Evolutionary conservation across 208 protist genomes (phyloP), one percentile per base, ranked within the genome.

Genomic region (Leishmania guyanensis): DNA sequence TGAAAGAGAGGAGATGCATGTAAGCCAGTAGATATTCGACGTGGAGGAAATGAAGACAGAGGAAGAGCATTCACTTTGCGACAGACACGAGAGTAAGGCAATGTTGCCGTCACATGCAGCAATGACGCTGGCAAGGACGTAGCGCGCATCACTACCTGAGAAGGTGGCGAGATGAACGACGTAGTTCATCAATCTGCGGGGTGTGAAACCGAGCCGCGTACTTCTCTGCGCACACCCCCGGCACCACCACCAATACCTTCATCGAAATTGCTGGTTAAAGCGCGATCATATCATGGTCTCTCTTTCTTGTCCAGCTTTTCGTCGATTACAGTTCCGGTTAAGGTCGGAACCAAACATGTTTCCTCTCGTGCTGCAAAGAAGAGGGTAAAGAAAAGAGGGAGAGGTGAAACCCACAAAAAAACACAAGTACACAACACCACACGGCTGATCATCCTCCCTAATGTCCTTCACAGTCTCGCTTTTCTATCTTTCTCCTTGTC

Each of bases 311-410:
- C 14, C 29, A n/a, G 26, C 48, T 50, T 72, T 70, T 39, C 46
- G 8, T 70, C 36, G 20, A 54, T 76, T 72, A 50, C 20, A 72
- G 68, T 72, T 72, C 39, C 20, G 39, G 16, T 29, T 51, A 33
- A 72, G 83, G 88, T n/a, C 81, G 79, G 70, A 81, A 78, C 36
- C 51, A 79, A 75, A 86, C 33, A 83, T 93, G 92, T 50, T 39
- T 72, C 10, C 29, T 46, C 36, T 72, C 22, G 39, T 26, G 20
- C 68, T 8, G 68, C 2, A 72, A 26, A 76, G 46, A 50, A 76
- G 3, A 62, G 50, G n/a, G 9, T 48, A 20, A 53, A 22, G 16
- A 22, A 12, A 76, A n/a, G 14, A 62, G 50, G 22, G 16, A 36
- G 29, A 33, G n/a, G 62, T 26, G 22, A 1, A 20, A 36, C 3